Percentiles rank a stretch among this genome's conserved stretches.
phyloP scores from a whole-genome alignment of 257 asterid genomes.

The Penstemon eatonii region DNA sequence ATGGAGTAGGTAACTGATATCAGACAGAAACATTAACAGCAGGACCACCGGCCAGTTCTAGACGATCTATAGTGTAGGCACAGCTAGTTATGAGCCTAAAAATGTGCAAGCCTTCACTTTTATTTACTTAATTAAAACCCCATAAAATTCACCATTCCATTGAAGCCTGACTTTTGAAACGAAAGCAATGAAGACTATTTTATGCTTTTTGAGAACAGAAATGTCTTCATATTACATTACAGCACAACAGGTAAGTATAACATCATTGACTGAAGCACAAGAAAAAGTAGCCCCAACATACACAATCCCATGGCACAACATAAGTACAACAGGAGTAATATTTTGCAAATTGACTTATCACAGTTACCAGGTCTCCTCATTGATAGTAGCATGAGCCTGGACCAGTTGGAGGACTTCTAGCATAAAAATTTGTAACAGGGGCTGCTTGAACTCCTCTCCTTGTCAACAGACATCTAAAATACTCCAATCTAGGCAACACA shows the following conservation, averaged over 20 bases:
- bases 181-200: too few species aligned
- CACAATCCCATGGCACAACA: neutral
- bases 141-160: too few species aligned
- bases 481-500: constrained; percentile 61
- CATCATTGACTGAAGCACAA: neutral
- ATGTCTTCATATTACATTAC: neutral
- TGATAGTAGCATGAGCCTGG: constrained; percentile 84
- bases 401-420: constrained; percentile 63
- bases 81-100: too few species aligned
- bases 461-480: constrained; percentile 77
- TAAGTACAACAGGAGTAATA: too few species aligned
- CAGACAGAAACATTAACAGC: too few species aligned
- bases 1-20: too few species aligned
- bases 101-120: too few species aligned
- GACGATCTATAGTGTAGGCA: too few species aligned
- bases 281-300: neutral
- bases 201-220: neutral
- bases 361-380: constrained; percentile 28
- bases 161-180: too few species aligned
- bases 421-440: constrained; percentile 62
- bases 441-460: constrained; percentile 90
- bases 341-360: neutral
- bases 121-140: too few species aligned
- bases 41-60: too few species aligned
- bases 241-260: neutral